Base-by-base conservation (phyloP, 805 yeast species). In the Pichia pseudocactophila region DNA sequence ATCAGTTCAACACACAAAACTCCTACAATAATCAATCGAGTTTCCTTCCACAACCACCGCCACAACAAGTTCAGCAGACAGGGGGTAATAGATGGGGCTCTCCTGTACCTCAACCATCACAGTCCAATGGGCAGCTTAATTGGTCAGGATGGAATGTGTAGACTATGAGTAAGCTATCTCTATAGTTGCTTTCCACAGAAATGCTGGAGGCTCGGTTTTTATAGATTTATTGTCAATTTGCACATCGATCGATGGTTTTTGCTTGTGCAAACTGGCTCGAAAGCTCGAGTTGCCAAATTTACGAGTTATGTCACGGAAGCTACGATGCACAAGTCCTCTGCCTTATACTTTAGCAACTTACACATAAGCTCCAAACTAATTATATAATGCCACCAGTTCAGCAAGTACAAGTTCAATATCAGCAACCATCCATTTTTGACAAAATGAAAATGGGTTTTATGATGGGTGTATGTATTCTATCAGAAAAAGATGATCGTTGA, bases 381-480 rank as follows among this genome's bases (percentile, higher is more conserved):
- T 20, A 28, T 47, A 34, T 37, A 12, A 72, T 73, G 78, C 79
- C 79, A 47, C 88, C 88, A 61, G 81, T 78, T 50, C 84, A 73
- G 61, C 83, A 80, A 63, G 71, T 73, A 44, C 82, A 78, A 63
- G 71, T 74, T 47, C 82, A 78, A 59, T 70, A 69, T 50, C 61
- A 51, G 43, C 78, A 78, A 53, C 95, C 94, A 44, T 82, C 96
- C 38, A 79, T 82, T 64, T 87, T 89, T 68, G 96, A 92, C 43
- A 92, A 92, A 69, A 85, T 92, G 76, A 92, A 92, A 68, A 92
- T 92, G 97, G 99, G 99, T 42, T 81, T 88, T 47, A 69, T 90
- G 69, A 92, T 92, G 97, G 99, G 99, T 49, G 78, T 69, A 66
- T 44, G 74, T 63, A 48, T 43, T 4, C 27, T 17, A 5, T 31